Evolutionary conservation across 208 protist genomes (phyloP).

Genomic region (Trypanosoma grayi): DNA sequence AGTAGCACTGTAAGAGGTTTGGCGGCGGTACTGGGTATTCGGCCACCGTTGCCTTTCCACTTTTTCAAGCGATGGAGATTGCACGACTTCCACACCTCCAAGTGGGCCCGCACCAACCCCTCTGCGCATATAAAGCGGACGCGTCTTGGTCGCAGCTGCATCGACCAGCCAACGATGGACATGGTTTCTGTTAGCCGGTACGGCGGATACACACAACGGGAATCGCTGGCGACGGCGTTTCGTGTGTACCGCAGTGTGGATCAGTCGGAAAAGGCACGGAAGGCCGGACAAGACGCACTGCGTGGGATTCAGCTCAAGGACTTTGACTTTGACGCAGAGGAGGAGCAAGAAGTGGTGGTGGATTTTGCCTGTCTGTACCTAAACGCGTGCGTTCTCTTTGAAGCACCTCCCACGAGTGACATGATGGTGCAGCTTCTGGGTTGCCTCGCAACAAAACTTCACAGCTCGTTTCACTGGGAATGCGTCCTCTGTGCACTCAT

Average conservation of each 20-base stretch:
- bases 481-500: slow-evolving; percentile 23
- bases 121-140: slow-evolving; percentile 25
- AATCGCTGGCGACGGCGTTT: slow-evolving; percentile 19
- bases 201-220: slow-evolving; percentile 19
- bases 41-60: slow-evolving; percentile 13
- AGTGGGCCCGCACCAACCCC: slow-evolving; percentile 16
- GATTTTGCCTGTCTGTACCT: slow-evolving; percentile 31
- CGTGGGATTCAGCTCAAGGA: slow-evolving; percentile 5
- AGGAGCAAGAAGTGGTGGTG: slow-evolving; percentile 16
- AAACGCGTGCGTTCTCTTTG: slow-evolving; percentile 25
- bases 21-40: slow-evolving; percentile 1
- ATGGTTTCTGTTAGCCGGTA: slow-evolving; percentile 30
- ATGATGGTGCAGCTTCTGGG: slow-evolving; percentile 15
- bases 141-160: slow-evolving; percentile 21
- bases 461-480: slow-evolving; percentile 27
- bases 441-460: slow-evolving; percentile 8
- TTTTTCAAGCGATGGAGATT: slow-evolving; percentile 26
- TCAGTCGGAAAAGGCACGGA: slow-evolving; percentile 8
- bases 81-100: slow-evolving; percentile 26
- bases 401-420: slow-evolving; percentile 4
- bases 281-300: slow-evolving; percentile 13
- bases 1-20: not conserved
- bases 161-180: slow-evolving; percentile 25
- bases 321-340: slow-evolving; percentile 20
- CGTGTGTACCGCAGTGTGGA: slow-evolving; percentile 24